A percentile compares a stretch with the other conserved stretches of the same genome.
phyloP scores from a whole-genome alignment of 257 asterid genomes.

The Salvia miltiorrhiza region DNA sequence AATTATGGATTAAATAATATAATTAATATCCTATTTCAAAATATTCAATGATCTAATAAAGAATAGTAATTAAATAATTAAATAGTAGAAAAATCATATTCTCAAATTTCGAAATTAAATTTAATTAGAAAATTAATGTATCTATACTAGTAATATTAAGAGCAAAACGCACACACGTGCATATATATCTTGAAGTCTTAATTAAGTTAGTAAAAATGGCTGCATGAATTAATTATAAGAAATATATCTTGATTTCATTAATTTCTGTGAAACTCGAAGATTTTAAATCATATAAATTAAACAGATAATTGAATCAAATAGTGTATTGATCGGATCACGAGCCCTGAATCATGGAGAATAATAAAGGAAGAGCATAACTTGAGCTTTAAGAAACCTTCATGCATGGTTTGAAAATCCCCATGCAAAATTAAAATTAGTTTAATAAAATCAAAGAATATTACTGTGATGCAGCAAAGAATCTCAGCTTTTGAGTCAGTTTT shows the following conservation, averaged over 20 bases:
- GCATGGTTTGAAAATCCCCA: conserved; percentile 43
- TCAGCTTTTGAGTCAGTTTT: conserved; percentile 11
- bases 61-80: too few species aligned
- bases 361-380: conserved; percentile 23
- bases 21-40: too few species aligned
- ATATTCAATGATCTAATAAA: too few species aligned
- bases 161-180: neutral
- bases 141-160: too few species aligned
- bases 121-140: too few species aligned
- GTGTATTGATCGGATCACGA: conserved; percentile 47
- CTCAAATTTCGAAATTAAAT: too few species aligned
- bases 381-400: conserved; percentile 34
- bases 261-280: neutral
- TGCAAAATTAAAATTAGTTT: conserved; percentile 11
- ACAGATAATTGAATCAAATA: neutral
- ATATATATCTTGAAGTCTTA: neutral
- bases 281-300: neutral
- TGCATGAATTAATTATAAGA: too few species aligned
- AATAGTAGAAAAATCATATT: too few species aligned
- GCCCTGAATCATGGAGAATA: conserved; percentile 39
- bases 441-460: conserved; percentile 20
- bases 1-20: neutral
- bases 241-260: neutral
- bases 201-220: neutral
- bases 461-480: conserved; percentile 40